phyloP scores from a whole-genome alignment of 306 rosid species.

The Lotus japonicus region DNA sequence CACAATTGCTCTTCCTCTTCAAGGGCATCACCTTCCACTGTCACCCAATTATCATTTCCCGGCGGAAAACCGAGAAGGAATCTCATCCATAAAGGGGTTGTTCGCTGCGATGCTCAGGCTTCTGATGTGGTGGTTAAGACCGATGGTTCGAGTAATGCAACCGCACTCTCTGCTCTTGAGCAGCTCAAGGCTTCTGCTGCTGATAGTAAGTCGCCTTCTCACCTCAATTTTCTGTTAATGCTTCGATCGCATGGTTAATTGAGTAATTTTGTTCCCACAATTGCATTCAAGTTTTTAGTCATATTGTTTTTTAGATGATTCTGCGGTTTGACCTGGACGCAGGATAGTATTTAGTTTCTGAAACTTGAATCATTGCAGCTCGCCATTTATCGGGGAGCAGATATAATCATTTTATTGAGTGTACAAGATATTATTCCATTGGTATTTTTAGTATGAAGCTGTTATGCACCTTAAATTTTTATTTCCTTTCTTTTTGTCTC shows the following conservation, averaged over 20 bases:
- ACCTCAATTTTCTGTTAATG: too few relatives aligned
- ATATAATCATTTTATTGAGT: not conserved
- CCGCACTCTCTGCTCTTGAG: slow-evolving; percentile 67
- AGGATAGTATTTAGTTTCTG: not conserved
- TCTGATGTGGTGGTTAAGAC: slow-evolving; percentile 34
- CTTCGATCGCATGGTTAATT: too few relatives aligned
- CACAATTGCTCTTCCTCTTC: slow-evolving; percentile 36
- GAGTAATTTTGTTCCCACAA: not conserved
- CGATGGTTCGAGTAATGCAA: slow-evolving; percentile 11
- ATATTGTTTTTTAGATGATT: too few relatives aligned
- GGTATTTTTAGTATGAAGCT: not conserved
- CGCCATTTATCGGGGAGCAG: not conserved
- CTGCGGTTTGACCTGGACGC: not conserved
- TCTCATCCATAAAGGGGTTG: slow-evolving; percentile 42
- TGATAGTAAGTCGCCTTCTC: slow-evolving; percentile 48
- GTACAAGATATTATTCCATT: not conserved
- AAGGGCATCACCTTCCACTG: slow-evolving; percentile 5
- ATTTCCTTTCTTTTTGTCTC: not conserved
- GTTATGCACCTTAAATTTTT: not conserved
- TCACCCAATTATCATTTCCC: slow-evolving; percentile 22
- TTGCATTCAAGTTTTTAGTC: not conserved
- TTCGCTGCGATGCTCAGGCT: slow-evolving; percentile 57
- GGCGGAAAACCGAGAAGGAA: slow-evolving; percentile 23
- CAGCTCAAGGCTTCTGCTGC: slow-evolving; percentile 85
- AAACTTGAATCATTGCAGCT: not conserved